Base-by-base conservation (phyloP, 2,329 filamentous ascomycete genomes). In the Aplosporella prunicola region DNA sequence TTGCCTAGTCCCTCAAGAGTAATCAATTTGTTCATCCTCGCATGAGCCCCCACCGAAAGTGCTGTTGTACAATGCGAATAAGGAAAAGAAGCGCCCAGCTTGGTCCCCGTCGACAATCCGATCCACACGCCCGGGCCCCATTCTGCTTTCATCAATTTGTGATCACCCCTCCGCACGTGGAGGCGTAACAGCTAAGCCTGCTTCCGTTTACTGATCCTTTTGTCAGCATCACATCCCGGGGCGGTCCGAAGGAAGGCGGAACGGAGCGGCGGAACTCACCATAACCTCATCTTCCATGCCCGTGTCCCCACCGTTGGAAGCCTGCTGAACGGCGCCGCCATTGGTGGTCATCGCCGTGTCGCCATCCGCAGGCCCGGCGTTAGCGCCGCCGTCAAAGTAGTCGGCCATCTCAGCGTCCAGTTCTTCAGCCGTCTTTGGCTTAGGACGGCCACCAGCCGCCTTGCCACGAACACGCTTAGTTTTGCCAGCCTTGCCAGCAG, bases 321-420 rank as follows among this genome's bases (percentile, higher is more conserved):
- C 63, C 58, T 29, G 65, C 57, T 37, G 64, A 51, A 42, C 69
- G 44, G 66, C 64, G 28, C 54, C 51, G 29, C 63, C 66, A 43
- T 64, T 68, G 28, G 60, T 58, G 4, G 64, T 56, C 40, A 66
- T 65, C 43, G 58, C 62, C 27, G 52, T 56, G 36, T 62, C 62
- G 9, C 58, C 61, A 35, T 64, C 57, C 35, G 56, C 60, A 47
- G 67, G 67, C 35, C 62, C 64, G 46, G 64, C 56, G 34, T 48
- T 51, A 24, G 60, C 56, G 32, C 56, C 64, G 20, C 59, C 57
- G 36, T 71, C 77, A 58, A 93, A 96, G 68, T 98, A 98, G 62
- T 96, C 91, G 14, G 78, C 80, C 91, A 98, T 98, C 62, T 98
- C 91, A 4, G 85, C 87, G 60, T 98, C 91, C 17, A 98, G 78